phyloP scores from a whole-genome alignment of 2,329 filamentous ascomycete species.

The Purpureocillium lavendulum region DNA sequence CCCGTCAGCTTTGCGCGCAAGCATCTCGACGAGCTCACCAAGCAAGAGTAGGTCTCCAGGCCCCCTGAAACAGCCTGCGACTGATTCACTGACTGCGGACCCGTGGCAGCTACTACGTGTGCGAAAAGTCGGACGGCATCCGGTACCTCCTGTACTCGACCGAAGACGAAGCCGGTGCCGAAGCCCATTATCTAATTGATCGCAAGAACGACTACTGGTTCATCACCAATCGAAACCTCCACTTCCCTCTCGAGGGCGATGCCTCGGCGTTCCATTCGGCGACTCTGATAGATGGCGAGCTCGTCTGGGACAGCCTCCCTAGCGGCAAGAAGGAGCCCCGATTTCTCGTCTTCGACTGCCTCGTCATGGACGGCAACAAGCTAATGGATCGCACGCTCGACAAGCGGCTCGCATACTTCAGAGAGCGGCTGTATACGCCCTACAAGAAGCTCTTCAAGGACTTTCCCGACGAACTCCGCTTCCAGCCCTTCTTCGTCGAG shows the following conservation, averaged over 20 bases:
- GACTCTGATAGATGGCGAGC: conserved; percentile 86
- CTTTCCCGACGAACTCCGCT: conserved; percentile 60
- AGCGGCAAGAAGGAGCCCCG: conserved; percentile 63
- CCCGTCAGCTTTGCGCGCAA: conserved; percentile 82
- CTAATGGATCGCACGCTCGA: conserved; percentile 75
- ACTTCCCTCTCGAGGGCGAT: conserved; percentile 68
- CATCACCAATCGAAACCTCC: conserved; percentile 59
- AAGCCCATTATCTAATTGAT: conserved; percentile 89
- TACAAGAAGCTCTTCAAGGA: conserved; percentile 55
- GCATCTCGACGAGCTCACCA: conserved; percentile 75
- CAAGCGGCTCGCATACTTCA: conserved; percentile 82
- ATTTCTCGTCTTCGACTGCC: conserved; percentile 89
- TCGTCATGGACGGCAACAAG: conserved; percentile 69
- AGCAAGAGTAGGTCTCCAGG: conserved; percentile 53
- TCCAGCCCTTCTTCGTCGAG: conserved; percentile 72
- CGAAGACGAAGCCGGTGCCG: conserved; percentile 47
- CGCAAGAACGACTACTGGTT: conserved; percentile 97
- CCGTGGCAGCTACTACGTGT: conserved; percentile 72
- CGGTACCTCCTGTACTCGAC: conserved; percentile 92
- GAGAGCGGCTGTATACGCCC: conserved; percentile 65
- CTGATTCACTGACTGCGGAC: conserved; percentile 5
- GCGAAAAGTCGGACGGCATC: conserved; percentile 96
- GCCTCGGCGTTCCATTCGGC: conserved; percentile 62
- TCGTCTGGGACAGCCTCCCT: conserved; percentile 73
- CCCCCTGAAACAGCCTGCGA: background rate